A percentile compares a stretch with the other conserved stretches of the same genome.
Conservation (phyloP, 495 filamentous ascomycete genomes). For the Aspergillus wentii region DNA sequence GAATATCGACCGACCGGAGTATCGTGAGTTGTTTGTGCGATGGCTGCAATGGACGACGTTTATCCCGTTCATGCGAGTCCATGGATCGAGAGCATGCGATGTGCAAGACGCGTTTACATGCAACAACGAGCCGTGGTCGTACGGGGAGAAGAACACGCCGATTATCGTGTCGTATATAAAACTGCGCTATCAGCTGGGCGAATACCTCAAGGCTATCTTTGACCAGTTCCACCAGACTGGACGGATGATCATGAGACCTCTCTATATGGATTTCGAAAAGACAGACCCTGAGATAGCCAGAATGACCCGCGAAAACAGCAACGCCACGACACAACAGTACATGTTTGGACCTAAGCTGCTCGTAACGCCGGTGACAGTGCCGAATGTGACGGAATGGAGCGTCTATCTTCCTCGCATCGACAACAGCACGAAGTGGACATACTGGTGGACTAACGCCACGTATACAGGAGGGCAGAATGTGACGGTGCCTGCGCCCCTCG, state of each 20-base stretch:
- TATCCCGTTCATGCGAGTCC: slow-evolving; percentile 27
- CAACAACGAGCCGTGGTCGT: slow-evolving; percentile 29
- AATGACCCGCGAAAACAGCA: slow-evolving; percentile 15
- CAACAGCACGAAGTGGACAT: slow-evolving; percentile 17
- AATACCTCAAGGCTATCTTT: slow-evolving; percentile 17
- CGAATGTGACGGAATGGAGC: slow-evolving; percentile 21
- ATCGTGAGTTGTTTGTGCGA: slow-evolving; percentile 24
- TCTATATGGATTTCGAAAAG: slow-evolving; percentile 25
- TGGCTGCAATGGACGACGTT: slow-evolving; percentile 29
- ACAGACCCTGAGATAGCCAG: slow-evolving; percentile 12
- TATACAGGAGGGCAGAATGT: slow-evolving; percentile 22
- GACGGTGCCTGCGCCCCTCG: slow-evolving; percentile 13
- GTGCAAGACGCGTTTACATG: slow-evolving; percentile 20
- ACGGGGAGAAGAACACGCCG: slow-evolving; percentile 19
- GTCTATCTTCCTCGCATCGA: slow-evolving; percentile 22
- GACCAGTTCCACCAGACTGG: slow-evolving; percentile 16
- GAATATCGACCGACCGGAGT: slow-evolving; percentile 21
- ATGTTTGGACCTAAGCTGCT: slow-evolving; percentile 26
- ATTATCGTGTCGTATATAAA: slow-evolving; percentile 23
- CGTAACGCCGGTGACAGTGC: slow-evolving; percentile 18
- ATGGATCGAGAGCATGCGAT: slow-evolving; percentile 19
- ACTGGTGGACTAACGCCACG: slow-evolving; percentile 25
- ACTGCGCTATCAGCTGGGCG: slow-evolving; percentile 18
- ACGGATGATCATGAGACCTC: slow-evolving; percentile 24
- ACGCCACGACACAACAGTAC: slow-evolving; percentile 24